Base-by-base conservation (phyloP, 805 yeast species). In the Cyberlindnera galapagoensis region DNA sequence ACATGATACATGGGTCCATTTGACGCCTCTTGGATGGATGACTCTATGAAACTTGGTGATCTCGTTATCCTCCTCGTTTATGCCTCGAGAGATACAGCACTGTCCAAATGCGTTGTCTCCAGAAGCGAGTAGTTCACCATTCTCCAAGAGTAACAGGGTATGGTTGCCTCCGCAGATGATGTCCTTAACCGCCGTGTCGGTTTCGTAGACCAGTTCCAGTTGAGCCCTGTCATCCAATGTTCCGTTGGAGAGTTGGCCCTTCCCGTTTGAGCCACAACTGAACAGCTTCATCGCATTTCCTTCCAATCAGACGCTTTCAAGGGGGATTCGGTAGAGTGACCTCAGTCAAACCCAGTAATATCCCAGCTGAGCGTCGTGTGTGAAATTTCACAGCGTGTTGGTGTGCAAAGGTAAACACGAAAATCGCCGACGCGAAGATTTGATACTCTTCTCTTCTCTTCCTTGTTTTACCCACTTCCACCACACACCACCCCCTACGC, bases 91-190 rank as follows among this genome's bases (percentile, higher is more conserved):
- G n/a, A n/a, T n/a, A n/a, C n/a, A n/a, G 43, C 74, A 67, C 51
- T 82, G 87, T 2, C 81, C 77, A 25, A 40, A 33, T 0, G 56
- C 32, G 44, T 77, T 79, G 34, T 64, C 73, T 1, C 97, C 97
- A 30, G 73, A 44, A 0, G 70, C 71, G 40, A 56, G 76, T 1
- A 79, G 52, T 0, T 56, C 51, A 1, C 90, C 90, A 28, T 65
- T 56, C 1, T 56, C 60, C 9, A 71, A 52, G 7, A 86, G 51
- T 3, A 85, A 39, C 12, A 84, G 45, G 0, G 94, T 79, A 52
- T 90, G 97, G 46, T 88, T 88, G 0, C 97, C 97, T 4, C 96
- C 97, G 45, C 87, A 76, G 1, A 65, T 69, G 9, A 87, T 62
- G 42, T 63, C 61, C 30, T 49, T 33, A 0, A 77, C 68, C 7